Evolutionary conservation across 345 rosid species (phyloP), one percentile per base, ranked within the genome.

Genomic region (Erodium maritimum): DNA sequence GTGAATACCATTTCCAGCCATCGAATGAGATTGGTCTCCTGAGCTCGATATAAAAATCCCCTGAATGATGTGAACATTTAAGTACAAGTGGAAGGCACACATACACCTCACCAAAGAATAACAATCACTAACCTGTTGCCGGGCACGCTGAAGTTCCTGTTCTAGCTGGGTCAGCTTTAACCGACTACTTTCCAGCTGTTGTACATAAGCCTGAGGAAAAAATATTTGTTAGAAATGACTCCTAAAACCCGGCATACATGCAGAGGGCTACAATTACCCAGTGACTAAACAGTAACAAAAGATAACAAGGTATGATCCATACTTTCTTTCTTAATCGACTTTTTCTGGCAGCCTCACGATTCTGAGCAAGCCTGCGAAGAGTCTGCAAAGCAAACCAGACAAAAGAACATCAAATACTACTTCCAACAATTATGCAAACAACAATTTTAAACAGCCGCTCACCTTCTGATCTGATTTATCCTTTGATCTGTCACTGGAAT

Each of bases 331-430:
- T 77, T 58, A 91, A 67, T 63, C 98, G 82, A 70, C 98, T 91
- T 80, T 91, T 91, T 70, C 98, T 81, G 29, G 98, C 98, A 23
- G 98, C 98, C 75, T 91, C 98, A 2, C 96, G 90, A 70, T 91
- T 91, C 73, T 91, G 98, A 67, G 98, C 98, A 65, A 91, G 95
- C 71, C 96, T 81, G 54, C 96, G 91, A 72, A 91, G 93, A 53
- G 90, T 84, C 96, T 91, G 82, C 62, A 62, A 50, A 73, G 71
- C 69, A n/a, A 62, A 69, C 56, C 23, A 59, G 61, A 33, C 57
- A 69, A 68, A 63, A 64, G 64, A 62, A 10, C 57, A 11, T 46
- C 63, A 57, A 3, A 73, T 16, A 63, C 46, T 17, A 21, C 2
- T 13, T 46, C 60, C 46, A 63, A 6, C 51, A 33, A 63, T 45